Evolutionary conservation across 345 rosid species (phyloP), one percentile per base, ranked within the genome.

Genomic region (Nephelium lappaceum): DNA sequence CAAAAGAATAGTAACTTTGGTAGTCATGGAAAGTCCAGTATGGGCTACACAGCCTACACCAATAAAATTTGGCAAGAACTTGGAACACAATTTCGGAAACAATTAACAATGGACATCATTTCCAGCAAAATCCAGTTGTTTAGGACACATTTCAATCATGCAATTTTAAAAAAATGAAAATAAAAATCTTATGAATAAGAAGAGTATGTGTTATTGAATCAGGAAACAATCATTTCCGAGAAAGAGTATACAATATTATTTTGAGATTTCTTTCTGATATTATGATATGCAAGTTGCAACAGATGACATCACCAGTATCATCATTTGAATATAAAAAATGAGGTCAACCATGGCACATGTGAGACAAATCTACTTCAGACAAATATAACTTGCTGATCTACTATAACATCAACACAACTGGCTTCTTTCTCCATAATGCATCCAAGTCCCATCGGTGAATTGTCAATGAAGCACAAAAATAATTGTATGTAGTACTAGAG

Each of bases 41-140:
- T 55, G 75, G 65, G 72, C 19, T n/a, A 69, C 43, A 68, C 55
- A 64, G 65, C 57, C 19, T n/a, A 69, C 43, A 68, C 55, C 55
- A 68, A 42, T 19, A 27, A 21, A 45, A 43, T 11, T 45, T 49
- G 60, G 21, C 21, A 45, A 7, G 38, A 69, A 45, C n/a, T n/a
- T 42, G 6, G 36, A 31, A 68, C 11, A n/a, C 14, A 42, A 49
- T 49, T 70, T 49, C 10, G 25, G 12, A 70, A 23, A 25, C 11
- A 47, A 49, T 47, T 24, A 31, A 70, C 19, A 49, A 70, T 24
- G 42, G 5, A 9, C 41, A 70, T 43, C 38, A 69, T 45, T 69
- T 69, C 72, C 71, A 43, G 21, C 38, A 69, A 45, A 3, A 12
- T 45, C 12, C 62, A 49, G 27, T 70, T 25, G 74, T 25, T 70